phyloP scores from a whole-genome alignment of 1,284 basidiomycete genomes.

The Phaffia rhodozyma region DNA sequence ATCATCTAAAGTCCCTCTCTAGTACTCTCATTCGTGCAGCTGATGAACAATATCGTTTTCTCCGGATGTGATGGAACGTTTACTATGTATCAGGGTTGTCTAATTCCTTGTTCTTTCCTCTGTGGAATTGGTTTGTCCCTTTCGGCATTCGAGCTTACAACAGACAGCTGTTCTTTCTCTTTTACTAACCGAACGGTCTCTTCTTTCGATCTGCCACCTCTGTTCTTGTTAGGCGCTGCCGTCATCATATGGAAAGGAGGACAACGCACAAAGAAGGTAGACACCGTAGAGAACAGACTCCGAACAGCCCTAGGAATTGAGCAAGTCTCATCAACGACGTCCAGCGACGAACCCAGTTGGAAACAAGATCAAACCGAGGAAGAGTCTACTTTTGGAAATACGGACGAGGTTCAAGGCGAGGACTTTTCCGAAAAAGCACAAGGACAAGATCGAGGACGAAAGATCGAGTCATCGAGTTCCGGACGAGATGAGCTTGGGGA shows the following conservation, averaged over 20 bases:
- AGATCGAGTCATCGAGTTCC: too few species aligned
- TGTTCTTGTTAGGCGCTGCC: slow-evolving; percentile 40
- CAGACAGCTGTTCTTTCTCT: background rate
- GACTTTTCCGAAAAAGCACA: too few species aligned
- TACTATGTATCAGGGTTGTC: slow-evolving; percentile 37
- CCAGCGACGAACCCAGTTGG: too few species aligned
- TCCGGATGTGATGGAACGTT: too few species aligned
- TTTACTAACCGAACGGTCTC: background rate
- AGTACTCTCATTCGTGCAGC: background rate
- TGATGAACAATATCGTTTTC: background rate
- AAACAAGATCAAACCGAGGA: too few species aligned
- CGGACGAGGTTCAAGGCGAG: too few species aligned
- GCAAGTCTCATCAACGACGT: background rate
- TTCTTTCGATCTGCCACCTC: background rate
- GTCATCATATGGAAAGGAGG: slow-evolving; percentile 69
- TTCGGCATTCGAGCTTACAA: background rate
- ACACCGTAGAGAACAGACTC: slow-evolving; percentile 57
- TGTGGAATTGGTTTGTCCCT: slow-evolving; percentile 49
- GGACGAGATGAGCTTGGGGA: too few species aligned
- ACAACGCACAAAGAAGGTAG: slow-evolving; percentile 60
- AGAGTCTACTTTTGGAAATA: too few species aligned
- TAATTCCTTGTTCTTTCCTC: slow-evolving; percentile 64
- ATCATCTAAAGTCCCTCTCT: background rate
- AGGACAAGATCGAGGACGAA: too few species aligned
- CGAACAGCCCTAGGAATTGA: slow-evolving; percentile 51